Evolutionary conservation across 106 monocot genomes (phyloP), one percentile per base, ranked within the genome.

Genomic region (Agapanthus africanus): DNA sequence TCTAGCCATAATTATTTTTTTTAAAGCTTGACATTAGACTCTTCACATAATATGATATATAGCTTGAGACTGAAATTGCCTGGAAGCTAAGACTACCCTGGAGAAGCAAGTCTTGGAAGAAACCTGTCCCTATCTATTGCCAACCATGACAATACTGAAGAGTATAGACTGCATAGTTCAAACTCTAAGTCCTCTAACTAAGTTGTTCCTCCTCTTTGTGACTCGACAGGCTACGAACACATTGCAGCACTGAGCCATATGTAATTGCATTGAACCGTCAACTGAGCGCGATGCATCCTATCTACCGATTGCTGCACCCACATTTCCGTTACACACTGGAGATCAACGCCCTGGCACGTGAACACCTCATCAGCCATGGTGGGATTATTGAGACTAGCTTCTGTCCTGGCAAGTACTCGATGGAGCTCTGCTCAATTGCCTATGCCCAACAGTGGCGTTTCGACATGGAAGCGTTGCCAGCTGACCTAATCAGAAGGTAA

Each of bases 301-400:
- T 85, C 16, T 79, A 74, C 69, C 65, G 73, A 23, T 65, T 88
- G 7, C 60, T 95, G 33, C 79, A 75, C 47, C 94, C 90, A 0
- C 90, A 94, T 66, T 83, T 87, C 65, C 76, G 94, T 4, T 87
- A 87, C 47, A 92, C 91, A 0, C 78, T 92, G 85, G 85, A 92
- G 76, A 92, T 88, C 85, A 92, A 92, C 33, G 82, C 82, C 19
- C 34, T 82, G 8, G 91, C 91, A 0, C 74, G 91, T 1, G 63
- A 74, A 39, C 25, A 0, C 21, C 85, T 92, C 50, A 79, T 91
- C 73, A 80, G 23, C 14, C 85, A 70, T 16, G 78, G 60, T 2
- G 91, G 91, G 10, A 74, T 85, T 78, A 87, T 91, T 26, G 91
- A 91, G 78, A 33, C n/a, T 4, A 23, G 19, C 33, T 85, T 92